Conservation (phyloP, 2,329 filamentous ascomycete species). For the Leptodontidium sp. region DNA sequence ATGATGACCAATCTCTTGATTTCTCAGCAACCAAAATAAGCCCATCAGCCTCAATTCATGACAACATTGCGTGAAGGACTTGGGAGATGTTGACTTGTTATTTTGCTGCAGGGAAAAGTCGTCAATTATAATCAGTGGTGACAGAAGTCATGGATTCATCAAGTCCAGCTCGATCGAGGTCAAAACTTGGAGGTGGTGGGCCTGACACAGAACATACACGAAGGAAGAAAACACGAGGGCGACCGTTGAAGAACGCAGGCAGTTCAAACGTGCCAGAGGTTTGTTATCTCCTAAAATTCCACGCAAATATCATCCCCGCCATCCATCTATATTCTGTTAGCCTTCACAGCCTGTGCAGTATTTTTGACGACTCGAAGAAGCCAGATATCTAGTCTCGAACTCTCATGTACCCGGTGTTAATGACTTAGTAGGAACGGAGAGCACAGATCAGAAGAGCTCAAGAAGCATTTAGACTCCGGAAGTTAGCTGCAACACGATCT, state of each 20-base stretch:
- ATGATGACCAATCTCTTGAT: constrained; percentile 10
- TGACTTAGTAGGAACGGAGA: constrained; percentile 22
- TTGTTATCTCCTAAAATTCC: background rate
- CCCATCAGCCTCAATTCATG: background rate
- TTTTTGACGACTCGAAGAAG: background rate
- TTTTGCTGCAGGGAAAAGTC: background rate
- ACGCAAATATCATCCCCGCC: background rate
- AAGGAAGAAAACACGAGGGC: constrained; percentile 13
- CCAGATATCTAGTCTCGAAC: background rate
- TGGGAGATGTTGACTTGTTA: background rate
- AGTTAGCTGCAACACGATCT: constrained; percentile 16
- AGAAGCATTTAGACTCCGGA: constrained; percentile 25
- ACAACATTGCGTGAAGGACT: background rate
- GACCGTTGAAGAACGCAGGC: constrained; percentile 13
- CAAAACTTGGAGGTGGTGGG: background rate
- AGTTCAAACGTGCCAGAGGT: constrained; percentile 17
- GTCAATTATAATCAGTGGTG: background rate
- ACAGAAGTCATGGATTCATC: constrained; percentile 8
- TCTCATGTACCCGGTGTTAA: background rate
- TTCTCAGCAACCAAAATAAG: constrained; percentile 1
- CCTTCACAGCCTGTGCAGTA: background rate
- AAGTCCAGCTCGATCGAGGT: background rate
- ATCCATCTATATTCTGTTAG: background rate
- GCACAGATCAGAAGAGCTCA: constrained; percentile 27
- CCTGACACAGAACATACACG: background rate